phyloP scores from a whole-genome alignment of 768 basidiomycete genomes.

The Chlorophyllum brunneum region DNA sequence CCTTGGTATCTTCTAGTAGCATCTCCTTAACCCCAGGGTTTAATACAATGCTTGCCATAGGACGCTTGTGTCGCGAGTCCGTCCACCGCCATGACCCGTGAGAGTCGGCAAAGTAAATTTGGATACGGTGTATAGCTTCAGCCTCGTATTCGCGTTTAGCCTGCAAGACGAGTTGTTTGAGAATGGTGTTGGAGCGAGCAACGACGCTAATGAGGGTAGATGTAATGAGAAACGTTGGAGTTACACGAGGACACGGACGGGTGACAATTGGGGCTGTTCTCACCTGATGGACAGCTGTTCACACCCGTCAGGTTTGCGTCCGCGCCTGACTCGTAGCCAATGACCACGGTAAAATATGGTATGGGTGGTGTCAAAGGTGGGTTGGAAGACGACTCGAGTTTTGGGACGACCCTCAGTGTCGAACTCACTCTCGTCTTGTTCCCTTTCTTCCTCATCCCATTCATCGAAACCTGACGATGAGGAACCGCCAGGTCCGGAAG shows the following conservation, averaged over 20 bases:
- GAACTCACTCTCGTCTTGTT: slow-evolving; percentile 32
- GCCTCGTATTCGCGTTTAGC: slow-evolving; percentile 90
- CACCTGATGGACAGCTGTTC: slow-evolving; percentile 78
- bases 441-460: slow-evolving; percentile 28
- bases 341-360: slow-evolving; percentile 85
- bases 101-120: slow-evolving; percentile 87
- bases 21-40: slow-evolving; percentile 90
- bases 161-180: slow-evolving; percentile 85
- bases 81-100: slow-evolving; percentile 89
- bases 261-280: slow-evolving; percentile 10
- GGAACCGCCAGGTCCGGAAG: slow-evolving; percentile 56
- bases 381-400: slow-evolving; percentile 85
- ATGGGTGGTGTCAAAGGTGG: slow-evolving; percentile 83
- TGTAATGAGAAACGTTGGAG: neutral
- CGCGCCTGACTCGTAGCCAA: slow-evolving; percentile 74
- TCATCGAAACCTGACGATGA: slow-evolving; percentile 40
- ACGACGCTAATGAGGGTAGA: slow-evolving; percentile 62
- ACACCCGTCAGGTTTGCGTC: slow-evolving; percentile 65
- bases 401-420: slow-evolving; percentile 49
- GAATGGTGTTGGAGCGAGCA: slow-evolving; percentile 76
- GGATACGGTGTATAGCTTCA: slow-evolving; percentile 81
- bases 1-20: slow-evolving; percentile 75
- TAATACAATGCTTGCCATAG: slow-evolving; percentile 83
- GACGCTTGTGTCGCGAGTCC: slow-evolving; percentile 82
- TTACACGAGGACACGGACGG: neutral